phyloP scores from a whole-genome alignment of 768 basidiomycete species.

The Pisolithus marmoratus region DNA sequence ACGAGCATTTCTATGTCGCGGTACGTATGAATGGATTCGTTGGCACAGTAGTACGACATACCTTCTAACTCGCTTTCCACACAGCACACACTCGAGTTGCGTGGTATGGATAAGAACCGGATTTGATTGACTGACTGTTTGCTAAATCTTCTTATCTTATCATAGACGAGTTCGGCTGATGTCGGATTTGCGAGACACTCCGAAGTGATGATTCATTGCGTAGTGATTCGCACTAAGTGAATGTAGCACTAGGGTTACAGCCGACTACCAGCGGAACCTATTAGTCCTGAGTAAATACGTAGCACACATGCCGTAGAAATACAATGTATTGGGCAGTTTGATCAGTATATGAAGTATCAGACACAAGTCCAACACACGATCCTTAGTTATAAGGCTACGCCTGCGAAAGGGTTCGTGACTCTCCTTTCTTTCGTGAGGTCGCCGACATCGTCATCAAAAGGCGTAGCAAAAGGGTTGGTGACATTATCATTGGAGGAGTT shows the following conservation, averaged over 20 bases:
- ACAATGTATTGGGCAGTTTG: conserved; percentile 10
- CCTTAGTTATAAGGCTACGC: conserved; percentile 25
- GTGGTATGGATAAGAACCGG: too few relatives aligned
- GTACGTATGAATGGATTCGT: not conserved
- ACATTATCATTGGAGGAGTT: conserved; percentile 21
- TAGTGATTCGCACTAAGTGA: too few relatives aligned
- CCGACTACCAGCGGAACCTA: conserved; percentile 4
- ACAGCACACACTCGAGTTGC: too few relatives aligned
- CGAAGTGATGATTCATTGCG: too few relatives aligned
- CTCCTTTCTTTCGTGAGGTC: conserved; percentile 35
- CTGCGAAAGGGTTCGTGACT: conserved; percentile 49
- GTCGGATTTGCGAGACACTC: too few relatives aligned
- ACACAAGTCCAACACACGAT: conserved; percentile 7
- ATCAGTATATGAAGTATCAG: not conserved
- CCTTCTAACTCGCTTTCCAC: not conserved
- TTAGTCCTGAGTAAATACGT: conserved; percentile 1
- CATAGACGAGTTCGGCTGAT: too few relatives aligned
- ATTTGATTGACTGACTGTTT: too few relatives aligned
- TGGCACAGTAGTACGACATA: not conserved
- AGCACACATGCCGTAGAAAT: conserved; percentile 18
- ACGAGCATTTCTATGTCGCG: conserved; percentile 57
- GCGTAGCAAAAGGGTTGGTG: conserved; percentile 62
- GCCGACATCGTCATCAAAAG: conserved; percentile 68
- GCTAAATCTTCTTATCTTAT: too few relatives aligned
- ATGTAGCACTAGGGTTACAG: conserved; percentile 1